Evolutionary conservation across 2,329 filamentous ascomycete species (phyloP).

Genomic region (Trichophyton simii): DNA sequence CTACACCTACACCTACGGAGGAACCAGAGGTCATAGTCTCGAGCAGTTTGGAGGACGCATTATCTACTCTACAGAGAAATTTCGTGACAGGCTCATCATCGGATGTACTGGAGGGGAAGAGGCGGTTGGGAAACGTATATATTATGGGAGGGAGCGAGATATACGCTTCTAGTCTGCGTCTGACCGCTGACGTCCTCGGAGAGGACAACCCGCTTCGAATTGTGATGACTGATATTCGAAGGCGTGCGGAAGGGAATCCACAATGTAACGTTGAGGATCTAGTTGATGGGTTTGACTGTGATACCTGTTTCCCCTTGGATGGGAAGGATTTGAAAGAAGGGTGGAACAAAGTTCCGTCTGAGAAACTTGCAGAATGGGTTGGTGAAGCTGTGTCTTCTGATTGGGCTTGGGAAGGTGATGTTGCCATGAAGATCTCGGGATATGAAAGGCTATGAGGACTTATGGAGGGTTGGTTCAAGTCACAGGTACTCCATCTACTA

Average conservation of each 20-base stretch:
- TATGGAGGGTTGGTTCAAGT: neutral
- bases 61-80: constrained; percentile 30
- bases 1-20: neutral
- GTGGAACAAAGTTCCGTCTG: constrained; percentile 24
- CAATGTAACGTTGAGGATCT: constrained; percentile 7
- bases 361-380: constrained; percentile 31
- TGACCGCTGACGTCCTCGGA: constrained; percentile 7
- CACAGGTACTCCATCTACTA: neutral
- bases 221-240: constrained; percentile 31
- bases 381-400: constrained; percentile 29
- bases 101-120: constrained; percentile 9
- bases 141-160: constrained; percentile 85
- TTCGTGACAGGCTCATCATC: constrained; percentile 9
- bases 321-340: constrained; percentile 20
- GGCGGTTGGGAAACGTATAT: constrained; percentile 50
- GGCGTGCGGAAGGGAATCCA: constrained; percentile 10
- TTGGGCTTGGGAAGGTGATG: constrained; percentile 39
- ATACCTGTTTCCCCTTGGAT: constrained; percentile 37
- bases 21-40: constrained; percentile 39
- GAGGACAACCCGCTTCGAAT: constrained; percentile 23
- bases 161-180: constrained; percentile 56
- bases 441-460: constrained; percentile 24
- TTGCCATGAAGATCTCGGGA: constrained; percentile 38
- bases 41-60: constrained; percentile 46
- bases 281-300: constrained; percentile 31